Base-by-base conservation (phyloP, 208 protist species). In the Leishmania mexicana region DNA sequence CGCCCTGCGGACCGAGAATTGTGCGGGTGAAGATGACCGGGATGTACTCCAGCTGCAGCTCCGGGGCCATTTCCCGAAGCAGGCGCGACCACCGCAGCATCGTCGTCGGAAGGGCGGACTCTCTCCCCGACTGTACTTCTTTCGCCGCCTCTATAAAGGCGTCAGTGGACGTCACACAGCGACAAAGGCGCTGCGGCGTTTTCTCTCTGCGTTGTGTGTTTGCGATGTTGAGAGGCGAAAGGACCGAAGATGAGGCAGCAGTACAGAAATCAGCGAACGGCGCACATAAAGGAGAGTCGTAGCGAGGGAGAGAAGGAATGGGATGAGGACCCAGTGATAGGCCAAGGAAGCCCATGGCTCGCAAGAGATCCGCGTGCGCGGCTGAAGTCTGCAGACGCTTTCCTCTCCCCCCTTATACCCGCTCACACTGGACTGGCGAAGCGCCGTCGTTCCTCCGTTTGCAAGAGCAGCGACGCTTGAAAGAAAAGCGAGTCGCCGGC, bases 41-140 rank as follows among this genome's bases (percentile, higher is more conserved):
- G 28, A 97, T 79, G 79, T 96, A 95, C 86, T 97, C 94, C 45
- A 98, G 86, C 87, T 98, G 93, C 81, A 97, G 87, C 86, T 98
- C 94, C 45, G 95, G 93, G 3, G 95, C 93, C 92, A 98, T 95
- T 75, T 89, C 95, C 49, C 83, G 84, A 40, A 94, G 86, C 60
- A 96, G 49, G n/a, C 90, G 81, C 21, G 85, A 90, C 74, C 87
- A 83, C 31, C 92, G 92, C 76, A 96, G 82, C 95, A 98, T 98
- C 57, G 57, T 65, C 57, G 51, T 40, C 3, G n/a, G 35, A 62
- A n/a, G 8, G 19, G 21, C 38, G 11, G 10, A 54, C 40, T 38
- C 70, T 54, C 28, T 6, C 28, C 28, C 1, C 31, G 42, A 35
- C 24, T 51, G 42, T 51, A 31, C 28, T 24, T 21, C 3, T 38